Conservation (phyloP, 352 stramenopile species). For the Phytopythium mirpurense region DNA sequence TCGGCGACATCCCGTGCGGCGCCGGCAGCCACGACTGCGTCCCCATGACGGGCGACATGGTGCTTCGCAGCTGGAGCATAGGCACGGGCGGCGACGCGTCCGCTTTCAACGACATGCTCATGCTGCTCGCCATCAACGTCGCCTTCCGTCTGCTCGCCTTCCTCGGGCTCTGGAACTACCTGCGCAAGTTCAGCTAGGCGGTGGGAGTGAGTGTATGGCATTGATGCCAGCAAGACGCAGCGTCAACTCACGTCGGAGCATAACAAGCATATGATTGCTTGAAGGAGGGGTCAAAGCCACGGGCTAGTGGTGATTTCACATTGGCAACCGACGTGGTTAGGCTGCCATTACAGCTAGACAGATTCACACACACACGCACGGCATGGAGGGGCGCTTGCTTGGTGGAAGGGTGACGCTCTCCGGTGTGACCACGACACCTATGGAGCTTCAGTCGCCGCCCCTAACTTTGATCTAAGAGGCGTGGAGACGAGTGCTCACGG, state of each 20-base stretch:
- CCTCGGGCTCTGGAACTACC: conserved; percentile 8
- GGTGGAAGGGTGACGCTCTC: background rate
- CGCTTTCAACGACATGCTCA: conserved; percentile 8
- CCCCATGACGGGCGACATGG: conserved; percentile 16
- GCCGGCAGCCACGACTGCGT: conserved; percentile 19
- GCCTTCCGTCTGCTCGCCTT: conserved; percentile 20
- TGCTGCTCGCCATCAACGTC: conserved; percentile 18
- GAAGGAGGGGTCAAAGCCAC: no score
- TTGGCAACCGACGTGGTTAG: no score
- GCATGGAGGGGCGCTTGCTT: background rate
- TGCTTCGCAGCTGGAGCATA: conserved; percentile 24
- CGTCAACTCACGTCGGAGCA: no score
- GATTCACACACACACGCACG: no score
- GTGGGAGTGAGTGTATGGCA: no score
- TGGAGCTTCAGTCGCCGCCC: background rate
- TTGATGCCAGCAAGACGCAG: no score
- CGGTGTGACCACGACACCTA: background rate
- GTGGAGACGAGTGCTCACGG: background rate
- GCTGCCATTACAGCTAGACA: no score
- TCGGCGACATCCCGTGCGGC: conserved; percentile 19
- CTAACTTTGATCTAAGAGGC: background rate
- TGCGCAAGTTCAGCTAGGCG: background rate
- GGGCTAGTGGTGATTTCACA: background rate
- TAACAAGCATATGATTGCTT: no score
- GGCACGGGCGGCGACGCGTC: conserved; percentile 1